A percentile compares a stretch with the other conserved stretches of the same genome.
These are phyloP conservation scores for Termitomyces sp. DNA, from an alignment of 768 basidiomycete species.

Conservation along the genomic window DNA sequence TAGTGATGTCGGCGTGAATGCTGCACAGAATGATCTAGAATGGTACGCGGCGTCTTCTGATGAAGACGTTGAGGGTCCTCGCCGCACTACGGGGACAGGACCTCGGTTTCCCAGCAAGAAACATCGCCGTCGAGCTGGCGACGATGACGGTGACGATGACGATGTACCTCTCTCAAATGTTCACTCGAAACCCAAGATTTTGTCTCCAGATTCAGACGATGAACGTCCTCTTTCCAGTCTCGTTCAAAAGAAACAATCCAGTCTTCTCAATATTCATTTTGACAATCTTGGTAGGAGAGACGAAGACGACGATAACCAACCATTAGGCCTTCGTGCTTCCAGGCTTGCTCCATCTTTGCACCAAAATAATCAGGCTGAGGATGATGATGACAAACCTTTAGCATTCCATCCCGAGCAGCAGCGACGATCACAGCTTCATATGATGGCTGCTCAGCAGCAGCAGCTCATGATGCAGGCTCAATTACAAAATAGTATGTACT, in stretches of 20 bases:
- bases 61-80: constrained; percentile 48
- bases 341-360: constrained; percentile 27
- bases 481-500: constrained; percentile 70
- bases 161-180: constrained; percentile 70
- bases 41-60: constrained; percentile 63
- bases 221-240: constrained; percentile 66
- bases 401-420: constrained; percentile 78
- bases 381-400: constrained; percentile 67
- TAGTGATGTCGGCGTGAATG: constrained; percentile 27
- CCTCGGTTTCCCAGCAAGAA: constrained; percentile 38
- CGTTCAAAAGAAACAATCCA: constrained; percentile 39
- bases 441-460: constrained; percentile 46
- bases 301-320: constrained; percentile 65
- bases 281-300: constrained; percentile 29
- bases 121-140: constrained; percentile 16
- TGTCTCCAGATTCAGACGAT: constrained; percentile 52
- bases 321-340: constrained; percentile 66
- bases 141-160: constrained; percentile 67
- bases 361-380: constrained; percentile 26
- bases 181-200: constrained; percentile 34
- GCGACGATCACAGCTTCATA: constrained; percentile 61
- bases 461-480: constrained; percentile 76
- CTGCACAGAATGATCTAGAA: constrained; percentile 12
- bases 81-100: constrained; percentile 54
- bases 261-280: constrained; percentile 37